phyloP scores from a whole-genome alignment of 352 stramenopile genomes.

The Globisporangium cederbergense region DNA sequence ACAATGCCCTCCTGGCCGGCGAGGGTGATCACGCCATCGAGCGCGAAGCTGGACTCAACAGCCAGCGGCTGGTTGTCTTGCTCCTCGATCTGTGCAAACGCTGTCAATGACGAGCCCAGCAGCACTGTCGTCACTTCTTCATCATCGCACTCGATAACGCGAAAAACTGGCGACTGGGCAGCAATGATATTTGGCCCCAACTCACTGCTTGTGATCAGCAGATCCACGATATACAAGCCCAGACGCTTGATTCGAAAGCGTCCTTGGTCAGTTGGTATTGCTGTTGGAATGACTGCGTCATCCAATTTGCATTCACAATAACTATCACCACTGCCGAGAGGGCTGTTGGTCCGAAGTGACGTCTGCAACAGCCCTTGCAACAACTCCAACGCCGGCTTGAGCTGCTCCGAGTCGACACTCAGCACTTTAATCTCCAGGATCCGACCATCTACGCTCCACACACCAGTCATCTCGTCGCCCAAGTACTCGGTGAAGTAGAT shows the following conservation, averaged over 20 bases:
- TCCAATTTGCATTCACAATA: not conserved
- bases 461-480: conserved; percentile 38
- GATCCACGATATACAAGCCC: conserved; percentile 29
- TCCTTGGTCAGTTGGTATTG: conserved; percentile 4
- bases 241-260: conserved; percentile 35
- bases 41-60: conserved; percentile 27
- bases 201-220: conserved; percentile 7
- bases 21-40: conserved; percentile 50
- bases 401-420: conserved; percentile 26
- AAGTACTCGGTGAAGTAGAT: conserved; percentile 58
- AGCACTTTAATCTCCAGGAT: conserved; percentile 42
- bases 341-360: conserved; percentile 10
- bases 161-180: conserved; percentile 18
- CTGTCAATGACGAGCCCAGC: conserved; percentile 5
- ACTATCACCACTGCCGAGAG: not conserved
- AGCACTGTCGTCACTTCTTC: not conserved
- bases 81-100: not conserved
- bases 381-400: conserved; percentile 38
- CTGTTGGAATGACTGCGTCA: not conserved
- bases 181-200: not conserved
- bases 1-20: conserved; percentile 41
- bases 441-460: conserved; percentile 35
- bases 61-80: not conserved
- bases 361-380: conserved; percentile 44
- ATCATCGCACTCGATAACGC: conserved; percentile 14